phyloP scores from a whole-genome alignment of 1,139 yeast species.

The Pichia sp. region DNA sequence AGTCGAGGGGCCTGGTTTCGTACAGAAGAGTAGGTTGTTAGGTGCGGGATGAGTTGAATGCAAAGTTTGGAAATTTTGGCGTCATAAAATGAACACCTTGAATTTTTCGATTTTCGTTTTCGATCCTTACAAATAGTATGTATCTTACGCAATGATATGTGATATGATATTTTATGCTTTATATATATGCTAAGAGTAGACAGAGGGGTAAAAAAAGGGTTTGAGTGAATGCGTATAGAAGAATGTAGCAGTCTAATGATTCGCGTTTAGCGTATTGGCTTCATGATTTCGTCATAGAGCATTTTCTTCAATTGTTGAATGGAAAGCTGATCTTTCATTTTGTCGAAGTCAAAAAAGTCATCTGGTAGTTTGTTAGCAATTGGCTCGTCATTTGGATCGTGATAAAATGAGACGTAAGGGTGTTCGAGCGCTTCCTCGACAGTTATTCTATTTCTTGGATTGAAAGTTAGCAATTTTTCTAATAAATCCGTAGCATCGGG shows the following conservation, averaged over 20 bases:
- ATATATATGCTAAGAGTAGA: not conserved
- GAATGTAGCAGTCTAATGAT: too few relatives aligned
- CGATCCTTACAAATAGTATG: too few relatives aligned
- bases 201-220: not conserved
- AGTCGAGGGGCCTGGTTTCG: not conserved
- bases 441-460: constrained; percentile 57
- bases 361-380: constrained; percentile 48
- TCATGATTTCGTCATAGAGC: constrained; percentile 51
- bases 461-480: constrained; percentile 51
- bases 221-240: not conserved
- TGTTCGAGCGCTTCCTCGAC: constrained; percentile 61
- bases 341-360: constrained; percentile 59
- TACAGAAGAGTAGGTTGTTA: not conserved
- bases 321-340: constrained; percentile 43
- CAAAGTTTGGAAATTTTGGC: not conserved
- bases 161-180: not conserved
- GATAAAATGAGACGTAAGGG: constrained; percentile 58
- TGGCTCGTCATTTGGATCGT: constrained; percentile 70
- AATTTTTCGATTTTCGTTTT: too few relatives aligned
- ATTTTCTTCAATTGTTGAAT: constrained; percentile 42
- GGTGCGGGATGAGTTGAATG: not conserved
- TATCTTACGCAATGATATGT: too few relatives aligned
- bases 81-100: too few relatives aligned
- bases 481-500: constrained; percentile 59
- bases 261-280: constrained; percentile 24